Conservation (phyloP, 176 grass and related monocot genomes). For the Aegilops sharonensis region DNA sequence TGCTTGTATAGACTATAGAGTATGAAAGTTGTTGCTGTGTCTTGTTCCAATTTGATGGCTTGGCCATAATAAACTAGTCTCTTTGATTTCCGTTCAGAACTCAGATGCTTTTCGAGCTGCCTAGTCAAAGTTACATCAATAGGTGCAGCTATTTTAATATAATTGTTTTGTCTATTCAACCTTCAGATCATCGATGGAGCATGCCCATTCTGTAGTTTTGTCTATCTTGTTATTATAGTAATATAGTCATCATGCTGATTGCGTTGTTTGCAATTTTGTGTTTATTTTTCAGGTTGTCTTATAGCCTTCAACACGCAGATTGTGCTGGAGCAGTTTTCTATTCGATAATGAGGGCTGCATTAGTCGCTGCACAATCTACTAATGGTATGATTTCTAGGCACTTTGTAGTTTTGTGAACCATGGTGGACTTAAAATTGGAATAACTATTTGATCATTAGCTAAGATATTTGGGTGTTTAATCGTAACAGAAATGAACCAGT, state of each 20-base stretch:
- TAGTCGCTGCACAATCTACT: conserved; percentile 58
- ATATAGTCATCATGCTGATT: conserved; percentile 1
- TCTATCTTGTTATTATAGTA: background rate
- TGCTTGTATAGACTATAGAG: conserved; percentile 1
- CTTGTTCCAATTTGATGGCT: background rate
- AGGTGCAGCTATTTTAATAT: background rate
- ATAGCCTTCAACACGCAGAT: conserved; percentile 74
- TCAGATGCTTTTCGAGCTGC: conserved; percentile 4
- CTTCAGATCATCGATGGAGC: background rate
- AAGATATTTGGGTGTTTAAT: background rate
- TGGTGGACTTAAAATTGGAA: background rate
- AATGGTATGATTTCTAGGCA: conserved; percentile 39
- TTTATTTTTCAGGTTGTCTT: conserved; percentile 71
- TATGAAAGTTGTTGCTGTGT: background rate
- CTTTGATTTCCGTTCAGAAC: conserved; percentile 1
- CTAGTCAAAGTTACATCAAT: background rate
- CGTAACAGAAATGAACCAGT: background rate
- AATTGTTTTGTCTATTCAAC: background rate
- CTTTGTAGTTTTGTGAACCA: background rate
- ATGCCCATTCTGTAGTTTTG: background rate
- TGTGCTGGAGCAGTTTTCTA: conserved; percentile 85
- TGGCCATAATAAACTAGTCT: background rate
- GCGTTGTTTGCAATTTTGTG: background rate
- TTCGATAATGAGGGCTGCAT: conserved; percentile 65
- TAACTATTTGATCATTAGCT: background rate